Evolutionary conservation across 2,329 filamentous ascomycete species (phyloP).

Genomic region (Microdochium nivale): DNA sequence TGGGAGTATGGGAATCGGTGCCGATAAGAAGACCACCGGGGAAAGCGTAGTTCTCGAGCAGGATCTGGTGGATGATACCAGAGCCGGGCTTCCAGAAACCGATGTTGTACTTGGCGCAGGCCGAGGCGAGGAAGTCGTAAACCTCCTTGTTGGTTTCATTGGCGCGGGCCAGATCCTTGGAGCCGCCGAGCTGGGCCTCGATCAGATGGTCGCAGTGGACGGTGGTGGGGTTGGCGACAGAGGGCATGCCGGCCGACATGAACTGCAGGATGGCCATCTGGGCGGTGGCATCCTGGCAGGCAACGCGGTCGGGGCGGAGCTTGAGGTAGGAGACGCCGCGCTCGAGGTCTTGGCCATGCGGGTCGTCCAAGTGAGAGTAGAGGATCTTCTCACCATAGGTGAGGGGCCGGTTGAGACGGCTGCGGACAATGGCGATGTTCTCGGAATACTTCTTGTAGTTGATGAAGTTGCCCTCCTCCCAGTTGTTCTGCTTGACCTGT

Average conservation of each 20-base stretch:
- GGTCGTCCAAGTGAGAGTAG: slow-evolving; percentile 97
- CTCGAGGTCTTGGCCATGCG: slow-evolving; percentile 91
- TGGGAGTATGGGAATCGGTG: slow-evolving; percentile 96
- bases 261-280: slow-evolving; percentile 99
- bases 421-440: slow-evolving; percentile 85
- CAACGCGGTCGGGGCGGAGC: slow-evolving; percentile 92
- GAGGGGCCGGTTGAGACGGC: slow-evolving; percentile 83
- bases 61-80: slow-evolving; percentile 98
- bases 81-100: slow-evolving; percentile 99
- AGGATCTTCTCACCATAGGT: slow-evolving; percentile 97
- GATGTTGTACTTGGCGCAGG: slow-evolving; percentile 99
- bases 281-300: slow-evolving; percentile 98
- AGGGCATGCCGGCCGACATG: slow-evolving; percentile 97
- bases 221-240: slow-evolving; percentile 87
- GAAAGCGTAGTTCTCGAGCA: slow-evolving; percentile 99
- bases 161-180: slow-evolving; percentile 87
- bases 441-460: slow-evolving; percentile 99
- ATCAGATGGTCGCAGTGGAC: slow-evolving; percentile 99
- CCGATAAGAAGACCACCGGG: slow-evolving; percentile 96
- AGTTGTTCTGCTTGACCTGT: slow-evolving; percentile 87
- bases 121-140: slow-evolving; percentile 89
- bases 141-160: slow-evolving; percentile 97
- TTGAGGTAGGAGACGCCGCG: slow-evolving; percentile 93
- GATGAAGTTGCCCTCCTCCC: slow-evolving; percentile 94
- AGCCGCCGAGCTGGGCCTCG: slow-evolving; percentile 88